Conservation (phyloP, 495 filamentous ascomycete species). For the Clavariopsis aquatica region DNA sequence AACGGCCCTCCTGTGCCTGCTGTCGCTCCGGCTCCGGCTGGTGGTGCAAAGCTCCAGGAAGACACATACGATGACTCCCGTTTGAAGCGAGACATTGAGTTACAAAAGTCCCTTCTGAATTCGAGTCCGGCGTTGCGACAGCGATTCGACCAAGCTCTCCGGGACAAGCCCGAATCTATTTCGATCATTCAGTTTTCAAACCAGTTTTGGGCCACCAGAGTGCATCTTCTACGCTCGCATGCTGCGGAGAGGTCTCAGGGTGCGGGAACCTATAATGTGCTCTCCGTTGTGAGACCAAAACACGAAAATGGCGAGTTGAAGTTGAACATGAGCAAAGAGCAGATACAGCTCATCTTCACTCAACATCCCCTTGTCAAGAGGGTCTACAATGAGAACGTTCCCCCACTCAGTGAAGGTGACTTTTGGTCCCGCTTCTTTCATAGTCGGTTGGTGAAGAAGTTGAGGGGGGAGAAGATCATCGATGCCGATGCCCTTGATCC, state of each 20-base stretch:
- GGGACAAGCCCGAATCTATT: conserved; percentile 78
- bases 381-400: conserved; percentile 92
- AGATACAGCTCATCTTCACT: conserved; percentile 86
- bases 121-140: conserved; percentile 68
- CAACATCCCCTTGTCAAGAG: conserved; percentile 89
- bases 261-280: conserved; percentile 85
- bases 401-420: conserved; percentile 71
- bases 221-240: conserved; percentile 82
- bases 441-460: conserved; percentile 82
- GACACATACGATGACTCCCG: conserved; percentile 74
- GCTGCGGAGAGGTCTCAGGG: conserved; percentile 85
- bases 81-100: conserved; percentile 69
- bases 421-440: conserved; percentile 95
- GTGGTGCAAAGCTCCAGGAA: conserved; percentile 50
- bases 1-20: conserved; percentile 54
- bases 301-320: conserved; percentile 74
- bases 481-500: conserved; percentile 72
- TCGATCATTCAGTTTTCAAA: conserved; percentile 73
- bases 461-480: conserved; percentile 81
- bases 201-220: conserved; percentile 89
- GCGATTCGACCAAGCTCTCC: conserved; percentile 78
- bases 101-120: conserved; percentile 84
- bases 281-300: conserved; percentile 83
- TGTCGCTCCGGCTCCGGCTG: conserved; percentile 57
- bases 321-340: conserved; percentile 85